Evolutionary conservation across 495 filamentous ascomycete species (phyloP), one percentile per base, ranked within the genome.

Genomic region (Penicillium bialowiezense): DNA sequence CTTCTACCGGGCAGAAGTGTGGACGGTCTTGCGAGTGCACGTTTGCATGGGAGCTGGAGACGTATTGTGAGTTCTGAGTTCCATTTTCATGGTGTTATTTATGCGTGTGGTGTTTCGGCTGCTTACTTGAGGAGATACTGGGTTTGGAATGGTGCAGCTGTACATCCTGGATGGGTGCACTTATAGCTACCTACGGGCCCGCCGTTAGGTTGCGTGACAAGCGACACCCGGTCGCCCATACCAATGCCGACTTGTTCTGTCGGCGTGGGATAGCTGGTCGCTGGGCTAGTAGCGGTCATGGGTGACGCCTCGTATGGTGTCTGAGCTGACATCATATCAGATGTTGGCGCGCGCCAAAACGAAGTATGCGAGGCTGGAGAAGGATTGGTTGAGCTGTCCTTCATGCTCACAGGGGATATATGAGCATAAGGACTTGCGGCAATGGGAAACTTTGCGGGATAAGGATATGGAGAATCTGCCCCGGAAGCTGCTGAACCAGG

Each of bases 21-120:
- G 91, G 91, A 29, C 93, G 79, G 49, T 81, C 85, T 52, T 89
- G 88, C 4, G 90, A 95, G 66, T 98, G 93, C 5, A 98, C 95
- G 63, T 97, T 98, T 39, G 87, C 87, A 67, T 98, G 95, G n/a
- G 95, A 98, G 63, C 92, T 96, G 47, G 10, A 18, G 77, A 80
- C 5, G 44, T 41, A 33, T 21, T 15, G 18, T 13, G 19, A 31
- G 10, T 4, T 26, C 23, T 26, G 33, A 14, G 20, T 31, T 35
- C 17, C 9, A 26, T 14, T 1, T 26, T 12, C 17, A 20, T 32
- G n/a, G 20, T 41, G n/a, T n/a, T 17, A 35, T 8, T 9, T 8
- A 10, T 7, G 10, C 3, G 5, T 32, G 17, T 3, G 23, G 23
- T 3, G 3, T 26, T 4, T 26, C n/a, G n/a, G n/a, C 3, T 26